Evolutionary conservation across 2,329 filamentous ascomycete genomes (phyloP).

Genomic region (Paracorniculantispora psalliotae): DNA sequence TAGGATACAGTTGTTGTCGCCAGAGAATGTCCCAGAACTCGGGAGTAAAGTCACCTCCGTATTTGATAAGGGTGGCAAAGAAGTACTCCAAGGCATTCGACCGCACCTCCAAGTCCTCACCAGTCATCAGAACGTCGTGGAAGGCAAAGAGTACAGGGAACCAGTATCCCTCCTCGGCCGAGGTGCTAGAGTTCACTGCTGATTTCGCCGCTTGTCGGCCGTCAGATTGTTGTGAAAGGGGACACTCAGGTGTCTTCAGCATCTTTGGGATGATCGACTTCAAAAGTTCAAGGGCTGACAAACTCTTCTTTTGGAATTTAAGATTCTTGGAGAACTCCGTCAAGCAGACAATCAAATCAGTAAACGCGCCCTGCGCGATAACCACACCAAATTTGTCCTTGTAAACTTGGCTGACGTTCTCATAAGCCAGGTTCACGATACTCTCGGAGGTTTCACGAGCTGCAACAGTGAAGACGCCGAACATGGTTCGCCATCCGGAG

Average conservation of each 20-base stretch:
- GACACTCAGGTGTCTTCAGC: conserved; percentile 93
- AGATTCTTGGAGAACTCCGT: conserved; percentile 99
- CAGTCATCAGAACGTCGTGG: conserved; percentile 98
- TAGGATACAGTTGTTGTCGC: conserved; percentile 94
- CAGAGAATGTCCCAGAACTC: conserved; percentile 99
- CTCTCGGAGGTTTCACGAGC: conserved; percentile 89
- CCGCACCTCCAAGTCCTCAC: conserved; percentile 93
- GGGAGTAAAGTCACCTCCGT: conserved; percentile 83
- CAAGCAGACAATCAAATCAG: conserved; percentile 90
- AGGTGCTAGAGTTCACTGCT: conserved; percentile 67
- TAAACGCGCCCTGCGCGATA: conserved; percentile 93
- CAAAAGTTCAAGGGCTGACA: conserved; percentile 91
- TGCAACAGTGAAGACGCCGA: conserved; percentile 95
- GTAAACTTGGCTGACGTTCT: conserved; percentile 94
- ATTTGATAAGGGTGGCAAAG: conserved; percentile 85
- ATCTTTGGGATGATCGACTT: conserved; percentile 93
- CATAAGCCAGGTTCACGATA: conserved; percentile 94
- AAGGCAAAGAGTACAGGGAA: conserved; percentile 97
- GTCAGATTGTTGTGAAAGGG: conserved; percentile 63
- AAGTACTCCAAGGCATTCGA: conserved; percentile 90
- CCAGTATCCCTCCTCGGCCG: conserved; percentile 96
- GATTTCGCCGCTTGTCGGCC: conserved; percentile 24
- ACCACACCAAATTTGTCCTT: conserved; percentile 93
- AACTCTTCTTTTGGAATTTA: conserved; percentile 96
- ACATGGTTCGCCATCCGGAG: conserved; percentile 99